A percentile compares a stretch with the other conserved stretches of the same genome.
These are phyloP conservation scores for Hortaea sp. DNA, from an alignment of 2,329 filamentous ascomycete genomes.

Conservation along the genomic window DNA sequence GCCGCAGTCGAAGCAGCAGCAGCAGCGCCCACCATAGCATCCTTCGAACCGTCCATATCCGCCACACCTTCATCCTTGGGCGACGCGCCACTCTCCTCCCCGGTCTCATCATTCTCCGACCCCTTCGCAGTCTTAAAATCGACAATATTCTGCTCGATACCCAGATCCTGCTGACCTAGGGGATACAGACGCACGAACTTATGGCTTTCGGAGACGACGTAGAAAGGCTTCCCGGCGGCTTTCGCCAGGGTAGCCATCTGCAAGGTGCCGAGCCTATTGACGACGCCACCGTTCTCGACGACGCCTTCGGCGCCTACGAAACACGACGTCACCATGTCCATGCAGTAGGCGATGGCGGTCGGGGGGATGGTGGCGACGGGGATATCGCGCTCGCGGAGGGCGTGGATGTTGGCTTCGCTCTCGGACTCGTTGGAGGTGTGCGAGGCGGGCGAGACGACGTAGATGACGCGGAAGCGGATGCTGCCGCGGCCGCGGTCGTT, in stretches of 20 bases:
- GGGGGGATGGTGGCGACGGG: constrained; percentile 74
- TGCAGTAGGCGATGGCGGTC: constrained; percentile 66
- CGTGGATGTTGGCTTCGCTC: constrained; percentile 58
- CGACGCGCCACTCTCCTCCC: not conserved
- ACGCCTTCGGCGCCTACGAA: constrained; percentile 70
- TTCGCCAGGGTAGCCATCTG: constrained; percentile 78
- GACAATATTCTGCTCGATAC: constrained; percentile 67
- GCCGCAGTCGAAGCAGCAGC: constrained; percentile 5
- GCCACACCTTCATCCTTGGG: constrained; percentile 18
- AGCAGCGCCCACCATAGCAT: constrained; percentile 6
- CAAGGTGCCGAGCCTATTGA: constrained; percentile 76
- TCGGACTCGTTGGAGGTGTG: constrained; percentile 43
- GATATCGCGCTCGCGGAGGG: constrained; percentile 63
- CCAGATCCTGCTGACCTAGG: constrained; percentile 68
- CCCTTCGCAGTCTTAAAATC: constrained; percentile 53
- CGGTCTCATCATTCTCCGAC: constrained; percentile 3
- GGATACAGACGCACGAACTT: constrained; percentile 90
- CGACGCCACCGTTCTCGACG: constrained; percentile 86
- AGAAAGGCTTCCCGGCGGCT: constrained; percentile 65
- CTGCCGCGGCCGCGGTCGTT: constrained; percentile 37
- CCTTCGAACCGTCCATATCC: constrained; percentile 17
- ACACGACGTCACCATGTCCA: constrained; percentile 61
- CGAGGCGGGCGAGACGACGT: constrained; percentile 35
- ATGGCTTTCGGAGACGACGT: constrained; percentile 89
- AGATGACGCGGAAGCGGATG: constrained; percentile 73